A percentile compares a stretch with the other conserved stretches of the same genome.
phyloP scores from a whole-genome alignment of 768 basidiomycete species.

The Leucocoprinus leucothites region DNA sequence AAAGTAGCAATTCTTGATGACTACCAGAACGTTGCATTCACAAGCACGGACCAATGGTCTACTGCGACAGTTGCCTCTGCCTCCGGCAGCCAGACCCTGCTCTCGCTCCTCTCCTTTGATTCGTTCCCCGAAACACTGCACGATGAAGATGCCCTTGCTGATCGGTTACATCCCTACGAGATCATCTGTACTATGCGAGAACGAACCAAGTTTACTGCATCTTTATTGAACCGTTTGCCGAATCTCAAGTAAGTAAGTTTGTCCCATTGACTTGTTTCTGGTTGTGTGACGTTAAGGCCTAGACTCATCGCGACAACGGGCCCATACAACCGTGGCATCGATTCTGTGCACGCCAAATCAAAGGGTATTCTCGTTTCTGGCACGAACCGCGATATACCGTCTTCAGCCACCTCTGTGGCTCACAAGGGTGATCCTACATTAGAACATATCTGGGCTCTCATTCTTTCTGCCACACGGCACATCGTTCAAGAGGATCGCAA shows the following conservation, averaged over 20 bases:
- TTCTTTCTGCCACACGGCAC: constrained; percentile 49
- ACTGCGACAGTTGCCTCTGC: constrained; percentile 20
- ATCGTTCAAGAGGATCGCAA: constrained; percentile 47
- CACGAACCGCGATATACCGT: constrained; percentile 35
- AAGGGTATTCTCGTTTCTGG: constrained; percentile 54
- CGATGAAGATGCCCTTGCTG: constrained; percentile 48
- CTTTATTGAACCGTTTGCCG: constrained; percentile 51
- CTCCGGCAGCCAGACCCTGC: background rate
- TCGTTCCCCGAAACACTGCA: constrained; percentile 49
- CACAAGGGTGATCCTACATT: constrained; percentile 43
- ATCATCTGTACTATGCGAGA: constrained; percentile 69
- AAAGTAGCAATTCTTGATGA: constrained; percentile 61
- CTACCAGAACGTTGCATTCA: constrained; percentile 52
- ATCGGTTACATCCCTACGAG: constrained; percentile 47
- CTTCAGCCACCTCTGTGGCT: no score
- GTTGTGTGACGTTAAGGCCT: background rate
- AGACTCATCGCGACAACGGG: constrained; percentile 62
- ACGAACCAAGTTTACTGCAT: constrained; percentile 51
- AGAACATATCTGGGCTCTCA: constrained; percentile 64
- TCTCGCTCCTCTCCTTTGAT: constrained; percentile 30
- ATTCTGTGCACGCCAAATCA: constrained; percentile 40
- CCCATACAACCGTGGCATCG: constrained; percentile 44
- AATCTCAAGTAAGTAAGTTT: constrained; percentile 47
- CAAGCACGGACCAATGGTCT: constrained; percentile 49
- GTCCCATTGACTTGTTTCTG: background rate